phyloP scores from a whole-genome alignment of 164 flowering plant species.

The Kalanchoe fedtschenkoi region DNA sequence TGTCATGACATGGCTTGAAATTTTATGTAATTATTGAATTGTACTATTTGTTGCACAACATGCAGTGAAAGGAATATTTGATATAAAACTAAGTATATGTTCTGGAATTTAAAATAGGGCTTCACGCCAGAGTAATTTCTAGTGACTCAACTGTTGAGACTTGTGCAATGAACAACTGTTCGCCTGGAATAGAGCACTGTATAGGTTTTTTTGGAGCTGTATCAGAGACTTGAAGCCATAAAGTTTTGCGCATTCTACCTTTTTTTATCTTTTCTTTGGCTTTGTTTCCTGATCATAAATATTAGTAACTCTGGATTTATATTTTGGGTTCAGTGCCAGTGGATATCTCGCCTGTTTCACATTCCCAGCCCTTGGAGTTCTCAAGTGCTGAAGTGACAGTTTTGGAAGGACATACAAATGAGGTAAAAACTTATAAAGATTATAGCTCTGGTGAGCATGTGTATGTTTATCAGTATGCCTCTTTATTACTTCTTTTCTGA shows the following conservation, averaged over 20 bases:
- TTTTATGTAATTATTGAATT: background rate
- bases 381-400: slow-evolving; percentile 72
- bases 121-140: background rate
- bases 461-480: background rate
- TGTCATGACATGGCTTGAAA: background rate
- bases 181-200: background rate
- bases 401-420: slow-evolving; percentile 91
- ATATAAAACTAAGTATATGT: background rate
- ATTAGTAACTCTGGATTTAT: slow-evolving; percentile 6
- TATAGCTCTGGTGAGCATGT: background rate
- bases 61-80: background rate
- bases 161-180: background rate
- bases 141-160: background rate
- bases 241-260: background rate
- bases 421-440: slow-evolving; percentile 26
- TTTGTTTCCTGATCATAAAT: background rate
- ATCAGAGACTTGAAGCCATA: background rate
- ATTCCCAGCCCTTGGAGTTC: slow-evolving; percentile 45
- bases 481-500: background rate
- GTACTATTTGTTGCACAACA: no score
- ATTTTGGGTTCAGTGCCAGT: slow-evolving; percentile 65
- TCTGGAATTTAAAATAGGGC: background rate
- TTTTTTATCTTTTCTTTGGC: background rate
- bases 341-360: slow-evolving; percentile 46
- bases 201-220: background rate